A percentile compares a stretch with the other conserved stretches of the same genome.
Evolutionary conservation across 805 yeast genomes (phyloP).

Genomic region (Starmerella apis): DNA sequence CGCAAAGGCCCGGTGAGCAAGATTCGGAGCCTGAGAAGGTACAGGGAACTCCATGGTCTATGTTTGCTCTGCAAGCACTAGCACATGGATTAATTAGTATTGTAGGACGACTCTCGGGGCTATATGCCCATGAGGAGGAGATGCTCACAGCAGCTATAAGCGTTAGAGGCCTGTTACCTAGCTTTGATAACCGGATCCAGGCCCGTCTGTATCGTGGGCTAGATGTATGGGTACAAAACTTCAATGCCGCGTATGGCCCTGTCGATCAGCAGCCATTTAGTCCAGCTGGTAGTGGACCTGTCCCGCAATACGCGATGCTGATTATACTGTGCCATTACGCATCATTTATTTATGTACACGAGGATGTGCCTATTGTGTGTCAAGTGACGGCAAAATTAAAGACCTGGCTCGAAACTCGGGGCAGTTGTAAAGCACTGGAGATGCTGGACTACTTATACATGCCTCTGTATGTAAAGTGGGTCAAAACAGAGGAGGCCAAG

Average conservation of each 20-base stretch:
- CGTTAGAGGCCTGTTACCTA: slow-evolving; percentile 11
- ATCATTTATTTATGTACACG: slow-evolving; percentile 28
- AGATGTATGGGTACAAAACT: slow-evolving; percentile 29
- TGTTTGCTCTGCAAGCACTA: slow-evolving; percentile 23
- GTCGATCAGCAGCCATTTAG: slow-evolving; percentile 25
- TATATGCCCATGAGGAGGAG: slow-evolving; percentile 20
- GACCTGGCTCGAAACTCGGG: slow-evolving; percentile 20
- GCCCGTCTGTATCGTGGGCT: slow-evolving; percentile 29
- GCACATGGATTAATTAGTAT: slow-evolving; percentile 29
- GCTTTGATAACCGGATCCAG: slow-evolving; percentile 25
- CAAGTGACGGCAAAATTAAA: slow-evolving; percentile 26
- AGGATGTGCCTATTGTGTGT: slow-evolving; percentile 28
- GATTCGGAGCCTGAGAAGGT: not conserved
- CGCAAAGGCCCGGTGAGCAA: slow-evolving; percentile 2
- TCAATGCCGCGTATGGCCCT: slow-evolving; percentile 26
- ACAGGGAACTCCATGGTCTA: slow-evolving; percentile 19
- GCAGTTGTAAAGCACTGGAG: slow-evolving; percentile 7
- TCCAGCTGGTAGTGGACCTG: slow-evolving; percentile 16
- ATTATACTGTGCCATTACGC: slow-evolving; percentile 28
- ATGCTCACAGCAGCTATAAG: slow-evolving; percentile 19
- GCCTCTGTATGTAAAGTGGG: slow-evolving; percentile 28
- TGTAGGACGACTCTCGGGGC: slow-evolving; percentile 23
- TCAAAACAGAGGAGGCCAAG: slow-evolving; percentile 26
- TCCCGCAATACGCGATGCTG: slow-evolving; percentile 27
- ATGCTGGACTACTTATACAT: slow-evolving; percentile 25